phyloP scores from a whole-genome alignment of 495 filamentous ascomycete species.

The Tuber indicum region DNA sequence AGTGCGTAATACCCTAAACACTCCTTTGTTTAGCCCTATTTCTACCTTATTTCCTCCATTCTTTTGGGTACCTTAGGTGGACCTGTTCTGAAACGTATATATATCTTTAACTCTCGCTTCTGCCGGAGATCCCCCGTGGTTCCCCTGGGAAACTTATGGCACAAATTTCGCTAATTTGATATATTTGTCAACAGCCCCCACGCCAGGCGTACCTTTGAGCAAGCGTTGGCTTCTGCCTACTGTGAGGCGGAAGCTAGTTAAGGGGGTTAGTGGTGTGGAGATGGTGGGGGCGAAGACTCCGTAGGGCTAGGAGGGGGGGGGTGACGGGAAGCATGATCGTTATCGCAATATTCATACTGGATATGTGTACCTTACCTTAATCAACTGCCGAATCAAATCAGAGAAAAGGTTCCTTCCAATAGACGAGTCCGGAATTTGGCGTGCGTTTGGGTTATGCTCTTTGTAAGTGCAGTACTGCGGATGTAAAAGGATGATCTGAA shows the following conservation, averaged over 20 bases:
- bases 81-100: neutral
- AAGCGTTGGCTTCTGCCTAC: slow-evolving; percentile 24
- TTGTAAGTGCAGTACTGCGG: neutral
- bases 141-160: neutral
- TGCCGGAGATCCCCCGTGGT: neutral
- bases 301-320: neutral
- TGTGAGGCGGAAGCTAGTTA: neutral
- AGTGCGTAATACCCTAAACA: slow-evolving; percentile 11
- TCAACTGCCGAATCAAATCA: neutral
- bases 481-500: neutral
- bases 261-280: neutral
- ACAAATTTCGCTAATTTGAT: slow-evolving; percentile 17
- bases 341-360: neutral
- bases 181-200: slow-evolving; percentile 11
- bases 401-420: neutral
- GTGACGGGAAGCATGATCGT: neutral
- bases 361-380: neutral
- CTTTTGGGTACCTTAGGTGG: no score
- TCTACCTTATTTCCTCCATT: neutral
- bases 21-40: neutral
- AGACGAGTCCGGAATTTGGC: neutral
- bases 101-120: neutral
- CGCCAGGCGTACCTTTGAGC: slow-evolving; percentile 29
- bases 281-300: neutral
- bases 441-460: neutral